Conservation (phyloP, 306 rosid species). For the Gleditsia sinensis region DNA sequence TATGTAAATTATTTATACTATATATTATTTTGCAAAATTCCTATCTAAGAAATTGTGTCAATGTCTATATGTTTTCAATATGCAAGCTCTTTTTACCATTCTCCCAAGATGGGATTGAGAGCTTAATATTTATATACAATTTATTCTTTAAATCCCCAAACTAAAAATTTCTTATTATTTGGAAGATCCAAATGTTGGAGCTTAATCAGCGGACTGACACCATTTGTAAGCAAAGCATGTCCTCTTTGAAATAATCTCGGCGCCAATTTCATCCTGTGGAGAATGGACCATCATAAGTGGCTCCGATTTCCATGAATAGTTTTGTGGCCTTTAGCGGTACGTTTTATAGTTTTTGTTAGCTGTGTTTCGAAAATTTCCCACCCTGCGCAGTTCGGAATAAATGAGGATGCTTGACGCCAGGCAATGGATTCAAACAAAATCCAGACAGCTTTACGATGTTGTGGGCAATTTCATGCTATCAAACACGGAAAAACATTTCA, state of each 20-base stretch:
- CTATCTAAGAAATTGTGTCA: too few relatives aligned
- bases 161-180: too few relatives aligned
- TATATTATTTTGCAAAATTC: too few relatives aligned
- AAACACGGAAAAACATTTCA: conserved; percentile 67
- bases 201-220: not conserved
- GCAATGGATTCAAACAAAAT: conserved; percentile 52
- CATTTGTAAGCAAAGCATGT: not conserved
- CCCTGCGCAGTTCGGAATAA: not conserved
- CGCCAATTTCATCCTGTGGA: not conserved
- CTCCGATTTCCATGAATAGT: not conserved
- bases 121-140: not conserved
- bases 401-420: not conserved
- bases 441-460: conserved; percentile 56
- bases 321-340: not conserved
- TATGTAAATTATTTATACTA: too few relatives aligned
- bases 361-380: conserved; percentile 3
- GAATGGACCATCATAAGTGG: not conserved
- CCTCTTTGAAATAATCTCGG: not conserved
- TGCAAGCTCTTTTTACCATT: not conserved
- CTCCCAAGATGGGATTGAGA: not conserved
- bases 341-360: not conserved
- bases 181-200: not conserved
- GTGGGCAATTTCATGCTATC: conserved; percentile 49
- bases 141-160: too few relatives aligned
- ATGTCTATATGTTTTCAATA: too few relatives aligned